A percentile compares a stretch with the other conserved stretches of the same genome.
Conservation (phyloP, 164 flowering plant species). For the Amborella trichopoda region DNA sequence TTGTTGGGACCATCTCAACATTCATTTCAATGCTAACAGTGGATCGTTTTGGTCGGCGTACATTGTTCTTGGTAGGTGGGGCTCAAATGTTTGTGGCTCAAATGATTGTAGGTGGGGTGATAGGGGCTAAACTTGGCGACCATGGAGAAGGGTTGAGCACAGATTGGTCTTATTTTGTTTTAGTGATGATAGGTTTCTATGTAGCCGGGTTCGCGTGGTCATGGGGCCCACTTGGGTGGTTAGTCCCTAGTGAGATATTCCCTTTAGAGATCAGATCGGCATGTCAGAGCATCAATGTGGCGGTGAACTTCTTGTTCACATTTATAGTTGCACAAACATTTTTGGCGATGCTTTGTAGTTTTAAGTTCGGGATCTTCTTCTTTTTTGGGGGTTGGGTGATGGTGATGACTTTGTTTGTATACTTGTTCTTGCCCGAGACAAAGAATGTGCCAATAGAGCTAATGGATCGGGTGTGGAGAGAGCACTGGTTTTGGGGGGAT, state of each 20-base stretch:
- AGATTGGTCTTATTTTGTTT: neutral
- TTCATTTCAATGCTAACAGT: neutral
- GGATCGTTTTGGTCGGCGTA: neutral
- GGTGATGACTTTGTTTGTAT: neutral
- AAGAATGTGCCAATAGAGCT: neutral
- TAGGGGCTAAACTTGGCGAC: neutral
- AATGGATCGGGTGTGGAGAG: neutral
- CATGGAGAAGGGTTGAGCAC: neutral
- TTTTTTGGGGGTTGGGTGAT: neutral
- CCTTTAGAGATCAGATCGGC: neutral
- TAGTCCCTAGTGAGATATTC: neutral
- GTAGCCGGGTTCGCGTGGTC: neutral
- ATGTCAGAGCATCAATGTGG: neutral
- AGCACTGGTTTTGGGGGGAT: slow-evolving; percentile 1
- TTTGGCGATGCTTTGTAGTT: neutral
- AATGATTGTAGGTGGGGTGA: neutral
- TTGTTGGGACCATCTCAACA: neutral
- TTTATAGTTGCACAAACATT: neutral
- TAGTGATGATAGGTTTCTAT: neutral
- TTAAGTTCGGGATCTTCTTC: neutral
- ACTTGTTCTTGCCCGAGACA: neutral
- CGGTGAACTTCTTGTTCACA: neutral
- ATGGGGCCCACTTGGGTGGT: neutral
- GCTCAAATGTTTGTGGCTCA: neutral
- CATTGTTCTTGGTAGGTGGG: neutral